Conservation (phyloP, 768 basidiomycete species). For the Nidularia sp. region DNA sequence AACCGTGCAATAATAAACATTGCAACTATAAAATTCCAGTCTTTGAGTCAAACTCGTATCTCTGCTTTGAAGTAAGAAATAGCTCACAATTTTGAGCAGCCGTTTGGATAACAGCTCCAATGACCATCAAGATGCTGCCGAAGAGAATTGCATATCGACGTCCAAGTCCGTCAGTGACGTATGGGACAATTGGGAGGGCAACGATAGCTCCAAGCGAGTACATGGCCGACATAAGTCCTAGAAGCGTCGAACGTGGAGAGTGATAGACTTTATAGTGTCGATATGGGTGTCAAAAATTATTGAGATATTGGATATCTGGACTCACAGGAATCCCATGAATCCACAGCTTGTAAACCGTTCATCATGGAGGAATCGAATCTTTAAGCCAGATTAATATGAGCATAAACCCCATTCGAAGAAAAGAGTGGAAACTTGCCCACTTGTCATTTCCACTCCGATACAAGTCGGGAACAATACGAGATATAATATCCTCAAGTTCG, state of each 20-base stretch:
- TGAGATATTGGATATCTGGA: no score
- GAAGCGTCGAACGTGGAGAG: constrained; percentile 45
- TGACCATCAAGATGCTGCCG: constrained; percentile 46
- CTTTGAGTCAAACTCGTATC: no score
- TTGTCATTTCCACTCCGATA: constrained; percentile 61
- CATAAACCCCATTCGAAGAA: background rate
- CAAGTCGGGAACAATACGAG: constrained; percentile 56
- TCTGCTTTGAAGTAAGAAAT: no score
- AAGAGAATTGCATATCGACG: constrained; percentile 46
- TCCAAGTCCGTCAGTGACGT: constrained; percentile 46
- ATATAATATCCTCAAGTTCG: constrained; percentile 52
- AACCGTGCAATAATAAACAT: constrained; percentile 58
- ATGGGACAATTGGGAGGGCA: constrained; percentile 49
- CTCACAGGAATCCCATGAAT: constrained; percentile 53
- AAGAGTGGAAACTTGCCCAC: constrained; percentile 32
- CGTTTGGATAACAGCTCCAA: constrained; percentile 42
- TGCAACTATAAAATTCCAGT: constrained; percentile 44
- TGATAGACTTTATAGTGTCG: constrained; percentile 47
- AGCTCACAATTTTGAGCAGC: constrained; percentile 44
- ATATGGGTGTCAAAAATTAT: no score
- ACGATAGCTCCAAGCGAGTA: constrained; percentile 59
- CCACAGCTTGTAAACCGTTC: constrained; percentile 57
- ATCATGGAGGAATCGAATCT: constrained; percentile 63
- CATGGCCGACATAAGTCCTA: constrained; percentile 55
- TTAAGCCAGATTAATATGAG: background rate